A percentile compares a stretch with the other conserved stretches of the same genome.
Evolutionary conservation across 768 basidiomycete genomes (phyloP).

Genomic region (Antrodiella citrinella): DNA sequence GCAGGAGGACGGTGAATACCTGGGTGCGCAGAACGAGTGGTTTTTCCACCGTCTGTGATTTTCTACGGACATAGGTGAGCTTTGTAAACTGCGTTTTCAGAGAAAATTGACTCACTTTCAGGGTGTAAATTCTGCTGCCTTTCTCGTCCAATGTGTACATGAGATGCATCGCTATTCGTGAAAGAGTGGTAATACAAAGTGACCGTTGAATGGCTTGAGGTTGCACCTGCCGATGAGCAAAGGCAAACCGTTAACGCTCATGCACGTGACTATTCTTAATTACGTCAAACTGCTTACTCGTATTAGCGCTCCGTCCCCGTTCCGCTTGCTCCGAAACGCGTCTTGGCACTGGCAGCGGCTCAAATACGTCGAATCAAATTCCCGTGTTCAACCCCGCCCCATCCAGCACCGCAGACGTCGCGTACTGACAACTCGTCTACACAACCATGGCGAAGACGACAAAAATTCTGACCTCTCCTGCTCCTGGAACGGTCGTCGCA

Average conservation of each 20-base stretch:
- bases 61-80: slow-evolving; percentile 49
- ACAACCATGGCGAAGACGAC: slow-evolving; percentile 32
- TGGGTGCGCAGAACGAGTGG: slow-evolving; percentile 95
- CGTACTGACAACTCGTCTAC: not conserved
- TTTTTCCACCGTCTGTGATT: slow-evolving; percentile 67
- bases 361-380: too few relatives aligned
- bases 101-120: slow-evolving; percentile 82
- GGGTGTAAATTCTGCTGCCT: slow-evolving; percentile 84
- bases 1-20: slow-evolving; percentile 40
- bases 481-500: slow-evolving; percentile 39
- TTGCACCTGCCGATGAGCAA: too few relatives aligned
- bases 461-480: slow-evolving; percentile 48
- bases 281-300: too few relatives aligned
- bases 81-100: not conserved
- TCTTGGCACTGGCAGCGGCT: too few relatives aligned
- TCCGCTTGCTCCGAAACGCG: too few relatives aligned
- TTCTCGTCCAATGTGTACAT: slow-evolving; percentile 83
- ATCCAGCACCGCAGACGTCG: too few relatives aligned
- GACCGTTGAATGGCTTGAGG: not conserved
- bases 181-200: not conserved
- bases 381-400: too few relatives aligned
- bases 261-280: too few relatives aligned
- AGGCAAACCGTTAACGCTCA: too few relatives aligned
- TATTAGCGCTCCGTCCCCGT: too few relatives aligned
- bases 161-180: slow-evolving; percentile 69